These are phyloP conservation scores for Neurospora africana DNA, from an alignment of 495 filamentous ascomycete genomes.

Conservation along the genomic window DNA sequence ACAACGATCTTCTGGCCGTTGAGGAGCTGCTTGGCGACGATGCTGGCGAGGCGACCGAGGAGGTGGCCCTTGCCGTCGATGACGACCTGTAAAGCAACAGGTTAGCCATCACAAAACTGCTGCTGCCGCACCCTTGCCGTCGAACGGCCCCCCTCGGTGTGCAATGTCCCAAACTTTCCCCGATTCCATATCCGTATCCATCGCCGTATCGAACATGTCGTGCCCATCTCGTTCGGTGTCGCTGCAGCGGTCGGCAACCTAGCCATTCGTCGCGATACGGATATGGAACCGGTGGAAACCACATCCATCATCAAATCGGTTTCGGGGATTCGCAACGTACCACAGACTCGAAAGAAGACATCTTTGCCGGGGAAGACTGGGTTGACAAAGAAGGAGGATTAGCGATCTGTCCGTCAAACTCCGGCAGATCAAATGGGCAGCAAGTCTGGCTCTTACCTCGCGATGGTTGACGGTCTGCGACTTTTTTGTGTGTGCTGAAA, in stretches of 20 bases:
- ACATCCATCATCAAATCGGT: neutral
- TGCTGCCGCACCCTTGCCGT: neutral
- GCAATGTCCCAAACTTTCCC: neutral
- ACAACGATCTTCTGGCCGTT: constrained; percentile 99
- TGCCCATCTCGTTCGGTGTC: neutral
- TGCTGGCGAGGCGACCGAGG: constrained; percentile 96
- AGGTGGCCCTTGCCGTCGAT: constrained; percentile 99
- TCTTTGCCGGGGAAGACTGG: constrained; percentile 51
- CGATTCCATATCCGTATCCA: neutral
- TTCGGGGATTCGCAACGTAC: constrained; percentile 48
- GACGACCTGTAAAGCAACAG: constrained; percentile 55
- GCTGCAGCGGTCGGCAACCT: constrained; percentile 1
- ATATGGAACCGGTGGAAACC: neutral
- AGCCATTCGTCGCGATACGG: neutral
- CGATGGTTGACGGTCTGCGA: constrained; percentile 27
- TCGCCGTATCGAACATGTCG: neutral
- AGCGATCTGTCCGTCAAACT: constrained; percentile 26
- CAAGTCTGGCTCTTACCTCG: constrained; percentile 26
- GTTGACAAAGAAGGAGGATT: constrained; percentile 20
- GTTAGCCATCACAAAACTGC: constrained; percentile 13
- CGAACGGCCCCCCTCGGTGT: neutral
- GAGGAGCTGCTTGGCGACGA: constrained; percentile 98
- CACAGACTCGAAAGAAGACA: constrained; percentile 96
- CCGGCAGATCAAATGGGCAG: constrained; percentile 26
- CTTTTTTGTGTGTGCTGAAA: constrained; percentile 30